Base-by-base conservation (phyloP, 352 stramenopile genomes). In the Globisporangium cystogenes region DNA sequence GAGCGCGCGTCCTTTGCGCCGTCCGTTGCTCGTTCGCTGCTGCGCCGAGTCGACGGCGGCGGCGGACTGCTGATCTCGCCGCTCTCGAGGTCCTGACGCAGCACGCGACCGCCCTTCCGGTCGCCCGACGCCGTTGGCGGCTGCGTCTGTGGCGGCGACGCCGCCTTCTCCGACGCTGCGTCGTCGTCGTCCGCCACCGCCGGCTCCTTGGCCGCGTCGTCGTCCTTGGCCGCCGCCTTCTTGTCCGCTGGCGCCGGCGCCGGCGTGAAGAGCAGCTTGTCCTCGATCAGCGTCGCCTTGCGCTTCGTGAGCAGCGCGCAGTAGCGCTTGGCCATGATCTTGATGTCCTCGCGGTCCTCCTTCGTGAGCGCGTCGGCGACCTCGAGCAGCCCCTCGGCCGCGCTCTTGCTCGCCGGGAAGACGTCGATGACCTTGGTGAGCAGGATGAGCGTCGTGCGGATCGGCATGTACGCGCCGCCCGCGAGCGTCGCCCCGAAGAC, bases 251-350 rank as follows among this genome's bases (percentile, higher is more conserved):
- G n/a, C n/a, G n/a, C 72, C 31, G 63, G 68, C 2, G 57, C 57
- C 10, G 65, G 56, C 14, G 65, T 51, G 29, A 48, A 44, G 15
- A 93, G 53, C 23, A 80, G 54, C 47, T 75, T 82, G 35, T 91
- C 79, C 15, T 93, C 82, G 0, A 79, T 63, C 1, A 93, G 72
- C 2, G 82, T 74, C 3, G 55, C 43, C 52, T 90, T 89, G 35
- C 80, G 69, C 59, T 93, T 91, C 21, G 79, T 90, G 20, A 96
- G 59, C 20, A 96, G 57, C 33, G 82, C 81, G 53, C 75, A 89
- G 62, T 96, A 96, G 7, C 86, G 78, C 51, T 86, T 87, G 16
- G 86, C 83, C 86, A 96, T 96, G 45, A 93, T 91, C 69, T 96
- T 93, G 39, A 96, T 83, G 55, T 96, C 86, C 59, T 94, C 82